Evolutionary conservation across 1,139 yeast genomes (phyloP), one percentile per base, ranked within the genome.

Genomic region (Suhomyces guaymorum): DNA sequence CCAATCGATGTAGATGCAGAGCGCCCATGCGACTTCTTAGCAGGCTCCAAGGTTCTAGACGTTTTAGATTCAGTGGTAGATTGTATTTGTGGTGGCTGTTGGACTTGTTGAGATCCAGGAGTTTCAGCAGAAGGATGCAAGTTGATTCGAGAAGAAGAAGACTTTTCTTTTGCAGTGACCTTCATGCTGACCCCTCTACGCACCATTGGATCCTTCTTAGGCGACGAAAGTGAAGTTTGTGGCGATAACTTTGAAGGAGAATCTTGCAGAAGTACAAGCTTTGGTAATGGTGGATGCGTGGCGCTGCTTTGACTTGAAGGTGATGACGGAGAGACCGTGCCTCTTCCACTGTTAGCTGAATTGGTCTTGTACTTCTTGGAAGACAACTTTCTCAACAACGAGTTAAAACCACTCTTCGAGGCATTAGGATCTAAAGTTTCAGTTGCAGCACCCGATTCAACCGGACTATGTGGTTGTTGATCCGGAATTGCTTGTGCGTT

Each of bases 131-230:
- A 55, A 39, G 37, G 48, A 39, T 27, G 46, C 35, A 57, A 48
- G 31, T 55, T 51, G 15, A 54, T 43, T 38, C 62, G 44, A 38
- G 73, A 48, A 38, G 49, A 45, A 3, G 70, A 59, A 7, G 64
- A 61, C 43, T 56, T 69, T 47, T 77, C 82, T 48, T 72, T 75
- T n/a, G 79, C 75, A 1, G 82, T 77, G 11, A 77, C 74, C 54
- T 75, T 77, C 76, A 77, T 70, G 55, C 79, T 73, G 10, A 77
- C 80, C 46, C 80, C 81, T 53, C 82, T 75, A 48, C 80, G 80
- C 33, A 76, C 75, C 65, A 73, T 55, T 38, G 76, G 76, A 43
- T 70, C 75, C n/a, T 39, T 51, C 45, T 48, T 56, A 12, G 46
- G 26, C 8, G 57, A 39, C 6, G 46, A 30, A 25, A 24, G 29